Evolutionary conservation across 2,329 filamentous ascomycete species (phyloP), one percentile per base, ranked within the genome.

Genomic region (Mycosphaerella sp.): DNA sequence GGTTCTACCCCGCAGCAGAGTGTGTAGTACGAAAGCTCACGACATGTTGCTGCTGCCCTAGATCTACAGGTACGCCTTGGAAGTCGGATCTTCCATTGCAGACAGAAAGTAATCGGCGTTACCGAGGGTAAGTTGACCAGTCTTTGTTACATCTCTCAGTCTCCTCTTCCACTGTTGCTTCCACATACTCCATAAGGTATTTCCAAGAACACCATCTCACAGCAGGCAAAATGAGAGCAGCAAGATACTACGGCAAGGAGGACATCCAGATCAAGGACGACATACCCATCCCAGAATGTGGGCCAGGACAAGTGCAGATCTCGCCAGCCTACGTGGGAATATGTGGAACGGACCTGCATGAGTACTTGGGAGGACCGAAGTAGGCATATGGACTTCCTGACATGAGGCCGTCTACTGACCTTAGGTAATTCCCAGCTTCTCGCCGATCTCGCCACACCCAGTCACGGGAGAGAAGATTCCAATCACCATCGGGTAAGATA

Each of bases 401-500:
- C 12, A 14, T 14, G 12, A 13, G 13, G 21, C 6, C 10, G 16
- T 18, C 6, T 14, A 34, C 49, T 53, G 36, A 53, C 6, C 21
- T 25, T 14, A n/a, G n/a, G n/a, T n/a, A 2, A 12, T 16, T 34
- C 70, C 71, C 12, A 75, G 68, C 21, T 74, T 78, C 65, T 73
- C 75, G 1, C 78, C 79, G 2, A 62, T 62, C 6, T 66, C 64
- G 6, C 78, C 80, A 1, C 82, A 85, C 59, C 75, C 75, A 1
- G 65, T 84, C 17, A 85, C 81, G 0, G 70, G 74, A 28, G 78
- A 79, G 50, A 71, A 70, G 1, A 72, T 80, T 32, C 82, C 81
- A 3, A 72, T 84, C 8, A 81, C 63, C 0, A 70, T 85, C 8
- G 82, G 83, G 21, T 34, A n/a, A 34, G 30, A 12, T 34, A 8